Conservation (phyloP, 169 alveolate genomes). For the Plasmodium falciparum region DNA sequence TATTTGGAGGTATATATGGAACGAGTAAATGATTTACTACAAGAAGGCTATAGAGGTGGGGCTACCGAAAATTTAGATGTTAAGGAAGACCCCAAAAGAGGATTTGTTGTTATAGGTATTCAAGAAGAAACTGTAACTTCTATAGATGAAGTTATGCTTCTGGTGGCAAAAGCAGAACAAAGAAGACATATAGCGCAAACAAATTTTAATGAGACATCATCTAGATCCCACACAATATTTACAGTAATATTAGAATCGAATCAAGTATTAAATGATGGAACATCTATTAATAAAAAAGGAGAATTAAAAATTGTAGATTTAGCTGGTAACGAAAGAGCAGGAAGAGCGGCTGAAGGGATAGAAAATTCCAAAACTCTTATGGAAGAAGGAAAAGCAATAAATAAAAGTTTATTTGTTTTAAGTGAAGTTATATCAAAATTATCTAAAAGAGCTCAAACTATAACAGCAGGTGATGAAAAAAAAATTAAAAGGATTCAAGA, state of each 20-base stretch:
- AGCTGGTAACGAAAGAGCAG: conserved; percentile 87
- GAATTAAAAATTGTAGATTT: conserved; percentile 84
- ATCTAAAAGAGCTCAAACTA: conserved; percentile 83
- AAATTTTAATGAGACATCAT: conserved; percentile 88
- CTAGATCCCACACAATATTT: conserved; percentile 90
- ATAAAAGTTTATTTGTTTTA: conserved; percentile 79
- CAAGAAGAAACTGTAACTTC: conserved; percentile 86
- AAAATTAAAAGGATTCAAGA: conserved; percentile 77
- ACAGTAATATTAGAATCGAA: conserved; percentile 83
- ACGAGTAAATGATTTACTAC: conserved; percentile 88
- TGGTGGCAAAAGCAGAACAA: conserved; percentile 86
- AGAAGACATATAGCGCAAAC: conserved; percentile 88
- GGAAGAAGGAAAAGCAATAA: conserved; percentile 87
- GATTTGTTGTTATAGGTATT: conserved; percentile 87
- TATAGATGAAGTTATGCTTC: conserved; percentile 86
- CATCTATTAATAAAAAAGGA: conserved; percentile 82
- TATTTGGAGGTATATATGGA: conserved; percentile 91
- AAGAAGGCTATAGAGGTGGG: conserved; percentile 85
- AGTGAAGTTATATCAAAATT: conserved; percentile 85
- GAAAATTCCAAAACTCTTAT: conserved; percentile 81
- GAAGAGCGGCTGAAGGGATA: conserved; percentile 85
- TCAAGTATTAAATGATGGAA: conserved; percentile 81
- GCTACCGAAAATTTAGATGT: conserved; percentile 85
- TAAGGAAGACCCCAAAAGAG: conserved; percentile 90
- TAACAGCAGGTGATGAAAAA: conserved; percentile 79